Base-by-base conservation (phyloP, 1,139 yeast genomes). In the Diutina ranongensis region DNA sequence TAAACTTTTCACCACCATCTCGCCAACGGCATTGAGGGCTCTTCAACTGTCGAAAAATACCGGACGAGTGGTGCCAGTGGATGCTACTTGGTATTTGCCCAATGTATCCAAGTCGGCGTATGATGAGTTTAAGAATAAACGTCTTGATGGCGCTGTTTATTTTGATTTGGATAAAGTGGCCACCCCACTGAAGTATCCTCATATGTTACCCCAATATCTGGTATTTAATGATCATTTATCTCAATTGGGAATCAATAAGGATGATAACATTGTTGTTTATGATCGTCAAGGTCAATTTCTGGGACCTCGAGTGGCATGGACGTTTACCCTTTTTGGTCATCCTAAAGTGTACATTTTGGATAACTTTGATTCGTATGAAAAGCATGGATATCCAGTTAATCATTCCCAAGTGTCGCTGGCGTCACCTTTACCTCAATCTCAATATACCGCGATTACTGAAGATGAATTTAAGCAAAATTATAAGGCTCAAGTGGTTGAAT, bases 71-170 rank as follows among this genome's bases (percentile, higher is more conserved):
- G 63, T 84, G 10, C 83, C 95, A 1, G 67, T 92, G 22, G 98
- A 92, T 60, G 80, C 94, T 4, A 81, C 97, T 0, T 92, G 97
- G 97, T 87, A 78, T 60, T 72, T 89, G 78, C 96, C 97, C 42
- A 82, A 80, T 57, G 67, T 65, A 42, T 78, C 82, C 10, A 68
- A 75, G 46, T 70, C 75, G 53, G 94, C 83, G 2, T 63, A 61
- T 46, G 64, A 69, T 18, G 86, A 85, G 53, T 80, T 70, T 58
- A 60, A 67, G 48, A 69, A 73, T 35, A 68, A 71, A 46, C 72
- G 96, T 49, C 63, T 92, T 15, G 78, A 80, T 12, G 66, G 73
- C 4, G 75, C 97, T 1, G 78, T 80, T 5, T 88, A 74, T 63
- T 85, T 88, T 55, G 95, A 89, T 55, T 74, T 92, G 48, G 97